Conservation (phyloP, 2,329 filamentous ascomycete genomes). For the Ascochyta koolunga region DNA sequence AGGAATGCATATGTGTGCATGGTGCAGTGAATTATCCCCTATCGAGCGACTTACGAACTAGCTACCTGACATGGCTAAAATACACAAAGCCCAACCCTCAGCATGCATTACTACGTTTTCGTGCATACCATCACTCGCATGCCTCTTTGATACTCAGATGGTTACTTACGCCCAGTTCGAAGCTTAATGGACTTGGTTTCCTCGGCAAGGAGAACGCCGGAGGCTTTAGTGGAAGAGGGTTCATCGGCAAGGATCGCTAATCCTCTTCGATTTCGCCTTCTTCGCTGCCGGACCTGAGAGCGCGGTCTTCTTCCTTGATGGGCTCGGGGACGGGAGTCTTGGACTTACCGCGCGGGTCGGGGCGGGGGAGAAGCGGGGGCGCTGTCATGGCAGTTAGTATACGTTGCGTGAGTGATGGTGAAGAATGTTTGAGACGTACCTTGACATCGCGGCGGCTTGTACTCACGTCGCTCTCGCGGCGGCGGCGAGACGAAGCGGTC, state of each 20-base stretch:
- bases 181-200: neutral
- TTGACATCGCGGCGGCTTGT: constrained; percentile 50
- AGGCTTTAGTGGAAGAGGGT: neutral
- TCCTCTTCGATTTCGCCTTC: constrained; percentile 96
- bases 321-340: constrained; percentile 57
- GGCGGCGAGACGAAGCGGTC: constrained; percentile 67
- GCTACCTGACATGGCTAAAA: neutral
- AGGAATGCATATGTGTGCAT: too few species aligned
- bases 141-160: neutral
- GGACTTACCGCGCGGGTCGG: constrained; percentile 59
- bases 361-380: constrained; percentile 60
- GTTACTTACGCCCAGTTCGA: neutral
- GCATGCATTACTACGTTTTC: neutral
- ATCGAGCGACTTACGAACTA: neutral
- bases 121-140: neutral
- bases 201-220: neutral
- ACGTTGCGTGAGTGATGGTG: neutral
- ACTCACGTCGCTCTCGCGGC: constrained; percentile 72
- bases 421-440: constrained; percentile 37
- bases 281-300: constrained; percentile 85
- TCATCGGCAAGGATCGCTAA: constrained; percentile 33
- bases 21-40: neutral
- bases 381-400: constrained; percentile 26
- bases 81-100: neutral
- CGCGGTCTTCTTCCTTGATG: constrained; percentile 64